Evolutionary conservation across 169 alveolate species (phyloP).

Genomic region (Eimeria acervulina): DNA sequence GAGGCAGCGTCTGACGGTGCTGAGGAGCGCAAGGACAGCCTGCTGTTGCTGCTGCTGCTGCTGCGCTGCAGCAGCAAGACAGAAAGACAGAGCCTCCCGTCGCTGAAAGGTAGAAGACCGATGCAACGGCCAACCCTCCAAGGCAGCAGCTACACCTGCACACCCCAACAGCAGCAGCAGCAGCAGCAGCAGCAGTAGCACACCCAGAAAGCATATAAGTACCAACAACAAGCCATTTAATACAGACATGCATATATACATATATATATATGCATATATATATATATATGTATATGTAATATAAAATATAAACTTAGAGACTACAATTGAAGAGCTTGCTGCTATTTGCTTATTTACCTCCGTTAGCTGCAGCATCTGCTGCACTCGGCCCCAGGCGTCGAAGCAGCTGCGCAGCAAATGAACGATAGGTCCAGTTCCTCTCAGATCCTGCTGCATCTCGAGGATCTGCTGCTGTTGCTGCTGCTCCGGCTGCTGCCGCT

Average conservation of each 20-base stretch:
- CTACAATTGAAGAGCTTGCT: too few species aligned
- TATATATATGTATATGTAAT: too few species aligned
- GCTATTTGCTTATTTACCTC: too few species aligned
- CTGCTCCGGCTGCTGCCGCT: slow-evolving; percentile 41
- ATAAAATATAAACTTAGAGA: too few species aligned
- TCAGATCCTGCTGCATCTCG: background rate
- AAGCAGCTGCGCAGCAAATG: background rate
- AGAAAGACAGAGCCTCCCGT: background rate
- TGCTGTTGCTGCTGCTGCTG: too few species aligned
- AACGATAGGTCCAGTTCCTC: slow-evolving; percentile 1
- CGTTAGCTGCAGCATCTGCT: too few species aligned
- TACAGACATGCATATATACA: too few species aligned
- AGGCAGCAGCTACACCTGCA: background rate
- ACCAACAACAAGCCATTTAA: too few species aligned
- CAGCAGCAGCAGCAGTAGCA: too few species aligned
- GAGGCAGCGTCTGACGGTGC: slow-evolving; percentile 16
- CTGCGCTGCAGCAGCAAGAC: too few species aligned
- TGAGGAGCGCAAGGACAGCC: background rate
- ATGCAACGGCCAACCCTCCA: background rate
- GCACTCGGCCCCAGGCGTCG: background rate
- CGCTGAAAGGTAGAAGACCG: background rate
- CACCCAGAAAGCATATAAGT: background rate
- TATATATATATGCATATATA: too few species aligned
- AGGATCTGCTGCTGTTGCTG: background rate
- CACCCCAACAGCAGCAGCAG: background rate